A percentile compares a stretch with the other conserved stretches of the same genome.
Evolutionary conservation across 176 grass and related monocot species (phyloP).

Genomic region (Dendrocalamus sinicus): DNA sequence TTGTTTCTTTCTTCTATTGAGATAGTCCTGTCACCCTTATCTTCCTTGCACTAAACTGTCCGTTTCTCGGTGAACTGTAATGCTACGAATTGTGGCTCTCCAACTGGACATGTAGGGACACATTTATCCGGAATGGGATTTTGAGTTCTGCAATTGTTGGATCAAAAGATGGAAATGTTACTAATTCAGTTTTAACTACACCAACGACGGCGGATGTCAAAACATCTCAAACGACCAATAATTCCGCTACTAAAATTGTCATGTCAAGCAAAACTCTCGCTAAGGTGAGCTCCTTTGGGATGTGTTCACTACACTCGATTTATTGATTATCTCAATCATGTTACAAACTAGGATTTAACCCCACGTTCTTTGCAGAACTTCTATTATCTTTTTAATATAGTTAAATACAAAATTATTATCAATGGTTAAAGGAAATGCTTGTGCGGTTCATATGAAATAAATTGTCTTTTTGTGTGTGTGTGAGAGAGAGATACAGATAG

Average conservation of each 20-base stretch:
- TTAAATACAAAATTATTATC: too few species aligned
- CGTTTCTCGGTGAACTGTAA: background rate
- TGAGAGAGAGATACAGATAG: too few species aligned
- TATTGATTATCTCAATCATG: background rate
- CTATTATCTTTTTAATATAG: too few species aligned
- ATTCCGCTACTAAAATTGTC: slow-evolving; percentile 41
- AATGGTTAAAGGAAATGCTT: too few species aligned
- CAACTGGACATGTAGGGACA: slow-evolving; percentile 33
- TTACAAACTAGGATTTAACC: background rate
- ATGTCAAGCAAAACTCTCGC: slow-evolving; percentile 45
- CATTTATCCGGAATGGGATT: slow-evolving; percentile 28
- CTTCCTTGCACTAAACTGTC: slow-evolving; percentile 27
- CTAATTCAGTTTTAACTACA: slow-evolving; percentile 31
- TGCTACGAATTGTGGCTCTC: background rate
- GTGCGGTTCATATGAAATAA: too few species aligned
- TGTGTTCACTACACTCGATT: too few species aligned
- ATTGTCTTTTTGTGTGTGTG: too few species aligned
- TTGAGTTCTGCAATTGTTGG: slow-evolving; percentile 34
- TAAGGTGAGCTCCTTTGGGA: slow-evolving; percentile 65
- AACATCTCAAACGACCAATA: slow-evolving; percentile 39
- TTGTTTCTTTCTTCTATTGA: slow-evolving; percentile 5
- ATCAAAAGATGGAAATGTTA: slow-evolving; percentile 37
- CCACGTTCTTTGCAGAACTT: too few species aligned
- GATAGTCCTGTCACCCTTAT: background rate
- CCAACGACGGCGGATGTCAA: slow-evolving; percentile 34